These are phyloP conservation scores for Tricholoma terreum DNA, from an alignment of 768 basidiomycete genomes.

Conservation along the genomic window DNA sequence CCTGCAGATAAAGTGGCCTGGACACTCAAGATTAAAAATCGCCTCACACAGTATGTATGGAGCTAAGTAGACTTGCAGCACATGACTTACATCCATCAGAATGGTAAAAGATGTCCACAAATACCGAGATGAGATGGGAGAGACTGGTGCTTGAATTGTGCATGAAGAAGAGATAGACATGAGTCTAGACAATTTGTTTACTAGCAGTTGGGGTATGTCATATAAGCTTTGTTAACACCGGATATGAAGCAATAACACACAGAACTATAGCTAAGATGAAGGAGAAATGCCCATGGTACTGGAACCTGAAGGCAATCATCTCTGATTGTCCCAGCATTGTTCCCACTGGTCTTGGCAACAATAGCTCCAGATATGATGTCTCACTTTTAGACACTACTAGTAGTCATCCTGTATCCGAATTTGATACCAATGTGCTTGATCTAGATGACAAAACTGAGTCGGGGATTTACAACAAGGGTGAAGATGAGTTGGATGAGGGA, in stretches of 20 bases:
- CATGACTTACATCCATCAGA: neutral
- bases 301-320: neutral
- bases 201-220: neutral
- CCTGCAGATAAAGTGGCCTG: neutral
- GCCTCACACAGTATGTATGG: neutral
- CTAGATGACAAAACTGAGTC: no score
- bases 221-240: no score
- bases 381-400: no score
- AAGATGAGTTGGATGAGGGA: no score
- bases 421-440: no score
- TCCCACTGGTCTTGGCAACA: neutral
- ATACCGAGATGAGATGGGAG: neutral
- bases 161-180: neutral
- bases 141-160: neutral
- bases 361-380: neutral
- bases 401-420: no score
- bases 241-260: no score
- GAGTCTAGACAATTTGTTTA: neutral
- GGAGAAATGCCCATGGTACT: no score
- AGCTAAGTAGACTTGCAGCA: no score
- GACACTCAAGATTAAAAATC: neutral
- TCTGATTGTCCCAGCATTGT: neutral
- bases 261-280: no score
- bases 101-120: neutral
- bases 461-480: no score